Evolutionary conservation across 306 rosid genomes (phyloP), one percentile per base, ranked within the genome.

Genomic region (Lablab purpureus): DNA sequence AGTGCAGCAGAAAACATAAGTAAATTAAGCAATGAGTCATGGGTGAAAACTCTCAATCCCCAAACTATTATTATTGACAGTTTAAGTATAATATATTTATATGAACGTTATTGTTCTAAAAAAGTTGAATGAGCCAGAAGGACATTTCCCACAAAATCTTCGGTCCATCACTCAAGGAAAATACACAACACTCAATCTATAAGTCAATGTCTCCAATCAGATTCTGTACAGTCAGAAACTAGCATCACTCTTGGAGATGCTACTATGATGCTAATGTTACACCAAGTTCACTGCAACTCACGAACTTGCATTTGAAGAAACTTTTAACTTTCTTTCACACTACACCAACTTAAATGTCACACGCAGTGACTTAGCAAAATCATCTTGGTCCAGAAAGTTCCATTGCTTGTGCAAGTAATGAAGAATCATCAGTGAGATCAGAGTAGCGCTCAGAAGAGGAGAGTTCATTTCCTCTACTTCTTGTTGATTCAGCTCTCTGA

Each of bases 351-450:
- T n/a, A 2, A 59, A 28, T 59, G 36, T 27, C 34, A 15, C 46
- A 15, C 34, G 3, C 0, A 27, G 19, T 59, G 52, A 17, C 51
- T 36, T 14, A 30, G 13, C 45, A 40, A n/a, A 68, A 51, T 89
- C 72, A 96, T 83, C 99, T 88, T 77, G 99, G 99, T 81, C 99
- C 98, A 64, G 99, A 96, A 75, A 96, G 99, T 78, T 96, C 99
- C 99, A 96, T 91, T 62, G 98, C 97, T 84, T 96, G 97, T 14
- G 93, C 94, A 66, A 96, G 98, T 87, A 96, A 76, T 49, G 99
- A 93, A 79, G 98, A 93, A 84, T 96, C 99, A 58, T 96, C 98
- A 8, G 98, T 93, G 43, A 96, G 99, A 82, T 96, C 99, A 17
- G 96, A 93, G 79, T 93, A 96, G 47, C 97, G 85, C 54, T 87